A percentile compares a stretch with the other conserved stretches of the same genome.
These are phyloP conservation scores for Rubus idaeus DNA, from an alignment of 306 rosid genomes.

Conservation along the genomic window DNA sequence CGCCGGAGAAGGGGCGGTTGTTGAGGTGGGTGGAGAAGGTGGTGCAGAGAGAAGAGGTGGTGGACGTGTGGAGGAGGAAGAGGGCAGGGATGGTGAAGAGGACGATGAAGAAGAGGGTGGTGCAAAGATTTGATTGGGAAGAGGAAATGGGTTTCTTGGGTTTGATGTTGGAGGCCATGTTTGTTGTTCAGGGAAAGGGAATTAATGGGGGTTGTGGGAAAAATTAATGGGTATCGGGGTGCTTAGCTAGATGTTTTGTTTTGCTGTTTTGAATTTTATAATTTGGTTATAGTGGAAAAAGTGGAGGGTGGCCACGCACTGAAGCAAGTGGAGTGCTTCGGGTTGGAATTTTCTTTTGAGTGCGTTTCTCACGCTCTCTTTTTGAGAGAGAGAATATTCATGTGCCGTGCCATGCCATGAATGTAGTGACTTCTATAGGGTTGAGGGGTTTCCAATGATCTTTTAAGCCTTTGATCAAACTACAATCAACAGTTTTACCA, in stretches of 20 bases:
- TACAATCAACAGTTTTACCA: neutral
- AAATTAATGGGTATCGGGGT: too few species aligned
- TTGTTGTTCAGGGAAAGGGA: slow-evolving; percentile 10
- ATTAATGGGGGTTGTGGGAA: neutral
- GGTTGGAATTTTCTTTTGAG: slow-evolving; percentile 28
- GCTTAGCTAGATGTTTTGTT: neutral
- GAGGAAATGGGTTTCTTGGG: slow-evolving; percentile 42
- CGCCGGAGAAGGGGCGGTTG: slow-evolving; percentile 56
- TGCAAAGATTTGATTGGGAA: slow-evolving; percentile 52
- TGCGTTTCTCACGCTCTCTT: slow-evolving; percentile 59
- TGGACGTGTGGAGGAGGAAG: slow-evolving; percentile 60
- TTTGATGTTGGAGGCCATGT: slow-evolving; percentile 66
- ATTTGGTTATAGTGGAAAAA: slow-evolving; percentile 19
- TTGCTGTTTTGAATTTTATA: slow-evolving; percentile 20
- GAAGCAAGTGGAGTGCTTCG: slow-evolving; percentile 38
- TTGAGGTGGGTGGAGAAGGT: slow-evolving; percentile 32
- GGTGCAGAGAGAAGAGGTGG: slow-evolving; percentile 61
- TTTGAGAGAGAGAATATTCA: slow-evolving; percentile 22
- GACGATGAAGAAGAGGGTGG: slow-evolving; percentile 66
- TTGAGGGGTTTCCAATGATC: neutral
- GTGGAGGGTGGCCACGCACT: slow-evolving; percentile 45
- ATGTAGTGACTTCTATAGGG: neutral
- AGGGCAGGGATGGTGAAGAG: slow-evolving; percentile 72
- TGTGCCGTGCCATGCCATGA: neutral
- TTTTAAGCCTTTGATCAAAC: neutral